Base-by-base conservation (phyloP, 768 basidiomycete genomes). In the Termitomyces sp. region DNA sequence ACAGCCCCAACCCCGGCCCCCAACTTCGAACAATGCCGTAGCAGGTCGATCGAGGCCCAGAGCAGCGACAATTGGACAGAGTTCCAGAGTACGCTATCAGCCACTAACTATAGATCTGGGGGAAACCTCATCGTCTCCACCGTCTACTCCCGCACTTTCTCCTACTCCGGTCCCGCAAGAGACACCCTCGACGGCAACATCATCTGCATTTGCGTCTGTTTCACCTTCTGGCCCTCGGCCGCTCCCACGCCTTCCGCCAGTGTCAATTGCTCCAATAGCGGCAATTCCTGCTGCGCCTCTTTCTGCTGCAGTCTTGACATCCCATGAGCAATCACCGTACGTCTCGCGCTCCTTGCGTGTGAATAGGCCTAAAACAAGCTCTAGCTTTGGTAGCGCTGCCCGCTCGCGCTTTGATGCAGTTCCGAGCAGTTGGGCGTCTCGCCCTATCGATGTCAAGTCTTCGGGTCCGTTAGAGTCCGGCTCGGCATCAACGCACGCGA, bases 1-100 rank as follows among this genome's bases (percentile, higher is more conserved):
- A 56, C 36, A 51, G 32, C 31, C 39, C 10, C 50, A 33, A 35
- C 48, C 42, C 42, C 48, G 42, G 20, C 42, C 51, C 1, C 56
- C 57, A 20, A 13, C 54, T 35, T 60, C 61, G 3, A 56, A 53
- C 27, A 54, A 53, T 1, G 12, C 57, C n/a, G 35, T 58, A n/a
- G n/a, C 59, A 12, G 38, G 18, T 2, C 20, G 60, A 5, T 44
- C 58, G 3, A 51, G 62, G 39, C 60, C 60, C 12, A 52, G 62
- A 15, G 51, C 62, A 29, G 53, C 48, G 16, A 59, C 62, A 4
- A 60, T 54, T 5, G 47, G 42, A 3, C 51, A 56, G 12, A 15
- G 60, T 20, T 47, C 67, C 1, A 62, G 60, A n/a, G 66, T 68
- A 53, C 62, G 64, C 22, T 66, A 67, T 51, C 70, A 68, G 44